A percentile compares a stretch with the other conserved stretches of the same genome.
phyloP scores from a whole-genome alignment of 106 monocot species.

The Dendrobium chrysotoxum region DNA sequence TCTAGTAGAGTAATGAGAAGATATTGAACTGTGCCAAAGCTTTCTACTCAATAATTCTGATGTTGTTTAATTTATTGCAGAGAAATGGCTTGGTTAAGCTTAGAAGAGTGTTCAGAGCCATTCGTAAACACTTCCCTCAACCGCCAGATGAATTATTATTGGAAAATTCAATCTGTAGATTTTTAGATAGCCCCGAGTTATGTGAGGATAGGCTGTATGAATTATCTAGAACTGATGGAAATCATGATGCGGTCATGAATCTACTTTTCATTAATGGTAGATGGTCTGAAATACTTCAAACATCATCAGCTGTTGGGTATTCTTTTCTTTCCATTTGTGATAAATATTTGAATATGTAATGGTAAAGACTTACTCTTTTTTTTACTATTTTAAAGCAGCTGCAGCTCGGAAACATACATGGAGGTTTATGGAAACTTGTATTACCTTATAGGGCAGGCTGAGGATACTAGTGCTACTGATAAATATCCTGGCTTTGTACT shows the following conservation, averaged over 20 bases:
- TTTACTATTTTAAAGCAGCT: conserved; percentile 8
- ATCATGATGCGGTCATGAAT: conserved; percentile 40
- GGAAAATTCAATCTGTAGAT: conserved; percentile 56
- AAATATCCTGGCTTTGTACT: conserved; percentile 94
- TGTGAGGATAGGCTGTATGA: conserved; percentile 68
- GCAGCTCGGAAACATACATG: conserved; percentile 55
- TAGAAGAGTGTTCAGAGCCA: conserved; percentile 80
- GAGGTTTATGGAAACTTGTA: conserved; percentile 95
- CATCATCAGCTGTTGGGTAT: conserved; percentile 37
- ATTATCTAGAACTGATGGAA: conserved; percentile 36
- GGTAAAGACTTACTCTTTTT: not conserved
- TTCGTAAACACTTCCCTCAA: conserved; percentile 91
- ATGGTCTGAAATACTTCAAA: conserved; percentile 25
- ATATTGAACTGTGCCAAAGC: not conserved
- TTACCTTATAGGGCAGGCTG: conserved; percentile 80
- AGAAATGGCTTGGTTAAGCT: conserved; percentile 91
- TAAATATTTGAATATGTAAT: not conserved
- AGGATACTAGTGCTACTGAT: conserved; percentile 92
- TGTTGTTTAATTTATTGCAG: conserved; percentile 20
- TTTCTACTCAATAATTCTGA: not conserved
- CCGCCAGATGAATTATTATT: conserved; percentile 73
- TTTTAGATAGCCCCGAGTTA: conserved; percentile 69
- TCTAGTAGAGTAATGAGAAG: not conserved
- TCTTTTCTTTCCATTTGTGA: conserved; percentile 9
- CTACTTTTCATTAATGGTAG: conserved; percentile 45